phyloP scores from a whole-genome alignment of 495 filamentous ascomycete genomes.

The Chaetomium cochliodes region DNA sequence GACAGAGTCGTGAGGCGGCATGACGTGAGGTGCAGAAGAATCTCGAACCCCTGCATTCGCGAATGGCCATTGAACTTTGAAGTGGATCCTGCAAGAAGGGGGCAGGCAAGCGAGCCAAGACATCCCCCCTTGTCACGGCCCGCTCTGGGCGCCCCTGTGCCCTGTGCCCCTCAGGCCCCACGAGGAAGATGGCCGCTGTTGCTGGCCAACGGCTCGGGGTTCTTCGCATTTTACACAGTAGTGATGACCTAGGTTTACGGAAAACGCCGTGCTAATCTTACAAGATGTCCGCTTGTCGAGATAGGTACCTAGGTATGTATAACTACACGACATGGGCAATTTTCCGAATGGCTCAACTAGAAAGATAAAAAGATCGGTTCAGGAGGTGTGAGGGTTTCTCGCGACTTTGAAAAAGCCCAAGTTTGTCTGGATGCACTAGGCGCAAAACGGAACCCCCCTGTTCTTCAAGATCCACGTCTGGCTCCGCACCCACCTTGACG shows the following conservation, averaged over 20 bases:
- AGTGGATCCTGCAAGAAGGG: constrained; percentile 1
- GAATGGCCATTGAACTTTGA: neutral
- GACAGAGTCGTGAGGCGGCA: neutral
- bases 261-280: too few relatives aligned
- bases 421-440: neutral
- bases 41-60: constrained; percentile 3
- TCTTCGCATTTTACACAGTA: neutral
- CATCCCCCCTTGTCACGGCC: neutral
- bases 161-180: neutral
- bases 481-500: constrained; percentile 18
- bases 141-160: too few relatives aligned
- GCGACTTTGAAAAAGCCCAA: too few relatives aligned
- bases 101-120: neutral
- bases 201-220: neutral
- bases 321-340: too few relatives aligned
- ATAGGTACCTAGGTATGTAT: too few relatives aligned
- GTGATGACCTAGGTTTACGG: too few relatives aligned
- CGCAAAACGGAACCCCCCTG: constrained; percentile 18
- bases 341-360: too few relatives aligned
- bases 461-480: constrained; percentile 7
- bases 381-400: too few relatives aligned
- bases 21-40: constrained; percentile 1
- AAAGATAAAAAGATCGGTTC: too few relatives aligned
- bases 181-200: neutral
- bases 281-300: too few relatives aligned